Evolutionary conservation across 257 asterid species (phyloP).

Genomic region (Agastache rugosa): DNA sequence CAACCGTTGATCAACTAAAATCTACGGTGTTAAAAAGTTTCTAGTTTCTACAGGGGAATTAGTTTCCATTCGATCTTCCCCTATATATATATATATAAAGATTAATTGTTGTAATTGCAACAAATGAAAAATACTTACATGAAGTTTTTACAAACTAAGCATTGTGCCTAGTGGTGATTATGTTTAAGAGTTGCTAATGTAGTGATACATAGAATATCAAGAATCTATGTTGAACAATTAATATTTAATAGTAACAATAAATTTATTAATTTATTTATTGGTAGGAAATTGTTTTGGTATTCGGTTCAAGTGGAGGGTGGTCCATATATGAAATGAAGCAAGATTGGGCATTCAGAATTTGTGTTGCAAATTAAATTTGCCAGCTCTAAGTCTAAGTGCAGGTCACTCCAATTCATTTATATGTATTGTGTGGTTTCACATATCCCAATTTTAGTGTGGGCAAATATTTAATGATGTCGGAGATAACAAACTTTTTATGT

Average conservation of each 20-base stretch:
- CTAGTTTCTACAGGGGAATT: no score
- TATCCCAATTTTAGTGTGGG: background rate
- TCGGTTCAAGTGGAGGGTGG: slow-evolving; percentile 17
- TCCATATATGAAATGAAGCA: background rate
- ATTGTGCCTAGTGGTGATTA: no score
- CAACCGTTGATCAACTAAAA: no score
- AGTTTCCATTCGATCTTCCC: no score
- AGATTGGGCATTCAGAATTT: background rate
- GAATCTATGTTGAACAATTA: no score
- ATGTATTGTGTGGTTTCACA: slow-evolving; percentile 20
- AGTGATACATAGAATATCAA: no score
- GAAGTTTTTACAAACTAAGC: background rate
- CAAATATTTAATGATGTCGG: slow-evolving; percentile 21
- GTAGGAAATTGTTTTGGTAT: background rate
- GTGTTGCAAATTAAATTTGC: slow-evolving; percentile 8
- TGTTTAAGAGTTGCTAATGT: no score
- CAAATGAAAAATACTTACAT: no score
- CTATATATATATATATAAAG: no score
- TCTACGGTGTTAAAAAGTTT: no score
- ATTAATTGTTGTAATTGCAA: background rate
- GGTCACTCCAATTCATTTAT: background rate
- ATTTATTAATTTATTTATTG: background rate
- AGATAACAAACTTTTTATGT: background rate
- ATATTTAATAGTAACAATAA: no score
- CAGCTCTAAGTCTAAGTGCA: slow-evolving; percentile 26